These are phyloP conservation scores for Stagonosporopsis vannaccii DNA, from an alignment of 2,329 filamentous ascomycete species.

Conservation along the genomic window DNA sequence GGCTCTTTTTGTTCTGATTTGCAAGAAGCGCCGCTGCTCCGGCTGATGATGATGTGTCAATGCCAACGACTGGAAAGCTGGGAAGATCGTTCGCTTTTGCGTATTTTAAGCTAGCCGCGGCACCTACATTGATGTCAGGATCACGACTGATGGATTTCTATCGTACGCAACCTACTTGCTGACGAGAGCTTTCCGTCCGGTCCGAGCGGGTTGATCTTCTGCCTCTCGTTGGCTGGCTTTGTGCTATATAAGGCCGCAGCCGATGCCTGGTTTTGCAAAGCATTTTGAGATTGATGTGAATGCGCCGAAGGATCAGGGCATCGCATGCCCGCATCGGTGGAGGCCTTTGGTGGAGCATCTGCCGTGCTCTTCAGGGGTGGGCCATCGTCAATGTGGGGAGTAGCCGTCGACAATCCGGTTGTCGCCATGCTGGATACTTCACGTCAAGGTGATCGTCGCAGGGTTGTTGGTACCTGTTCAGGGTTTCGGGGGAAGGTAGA, in stretches of 20 bases:
- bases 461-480: background rate
- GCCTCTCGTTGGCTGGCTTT: constrained; percentile 32
- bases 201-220: constrained; percentile 52
- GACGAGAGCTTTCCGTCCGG: constrained; percentile 64
- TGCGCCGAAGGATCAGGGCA: constrained; percentile 57
- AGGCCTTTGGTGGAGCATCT: constrained; percentile 31
- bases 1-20: constrained; percentile 71
- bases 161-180: constrained; percentile 55
- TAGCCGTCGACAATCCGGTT: constrained; percentile 28
- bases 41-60: constrained; percentile 67
- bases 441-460: constrained; percentile 15
- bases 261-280: constrained; percentile 62
- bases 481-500: background rate
- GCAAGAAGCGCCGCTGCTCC: constrained; percentile 77
- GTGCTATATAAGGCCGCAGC: constrained; percentile 65
- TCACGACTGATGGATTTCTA: background rate
- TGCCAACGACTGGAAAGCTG: constrained; percentile 73
- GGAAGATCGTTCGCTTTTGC: constrained; percentile 76
- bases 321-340: constrained; percentile 23
- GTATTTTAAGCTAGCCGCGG: constrained; percentile 71
- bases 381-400: constrained; percentile 30
- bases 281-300: constrained; percentile 26
- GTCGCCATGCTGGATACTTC: constrained; percentile 35
- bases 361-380: constrained; percentile 30
- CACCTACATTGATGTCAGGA: constrained; percentile 54